Conservation (phyloP, 2,329 filamentous ascomycete species). For the Eutypella sp. region DNA sequence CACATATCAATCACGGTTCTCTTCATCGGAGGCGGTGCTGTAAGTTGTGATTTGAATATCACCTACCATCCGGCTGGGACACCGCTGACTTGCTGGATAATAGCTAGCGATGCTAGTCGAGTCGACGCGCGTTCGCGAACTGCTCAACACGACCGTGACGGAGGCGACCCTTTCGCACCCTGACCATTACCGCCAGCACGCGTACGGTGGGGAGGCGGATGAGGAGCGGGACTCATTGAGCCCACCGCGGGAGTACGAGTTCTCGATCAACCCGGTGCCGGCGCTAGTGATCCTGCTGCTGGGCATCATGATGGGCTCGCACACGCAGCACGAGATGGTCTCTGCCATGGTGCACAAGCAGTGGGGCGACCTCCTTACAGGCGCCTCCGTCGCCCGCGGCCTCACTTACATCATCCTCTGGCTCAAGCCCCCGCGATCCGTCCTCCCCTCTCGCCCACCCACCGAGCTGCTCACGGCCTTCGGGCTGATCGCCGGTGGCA, state of each 20-base stretch:
- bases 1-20: slow-evolving; percentile 89
- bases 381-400: slow-evolving; percentile 71
- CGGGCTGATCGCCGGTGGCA: slow-evolving; percentile 78
- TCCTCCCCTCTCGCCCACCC: slow-evolving; percentile 77
- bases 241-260: slow-evolving; percentile 61
- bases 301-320: slow-evolving; percentile 92
- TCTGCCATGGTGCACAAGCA: slow-evolving; percentile 91
- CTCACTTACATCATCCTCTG: slow-evolving; percentile 78
- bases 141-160: slow-evolving; percentile 53
- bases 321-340: slow-evolving; percentile 77
- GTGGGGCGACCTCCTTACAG: slow-evolving; percentile 82
- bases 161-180: slow-evolving; percentile 28
- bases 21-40: slow-evolving; percentile 87
- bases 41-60: slow-evolving; percentile 45
- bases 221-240: slow-evolving; percentile 47
- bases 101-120: slow-evolving; percentile 68
- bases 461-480: slow-evolving; percentile 86
- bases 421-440: slow-evolving; percentile 73
- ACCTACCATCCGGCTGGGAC: not conserved
- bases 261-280: slow-evolving; percentile 85
- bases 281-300: slow-evolving; percentile 80
- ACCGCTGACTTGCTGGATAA: slow-evolving; percentile 10
- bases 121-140: slow-evolving; percentile 61
- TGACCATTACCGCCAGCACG: too few species aligned
- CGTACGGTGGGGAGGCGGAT: slow-evolving; percentile 40